Percentiles rank a stretch among this genome's conserved stretches.
Conservation (phyloP, 2,329 filamentous ascomycete species). For the Alternaria arbusti region DNA sequence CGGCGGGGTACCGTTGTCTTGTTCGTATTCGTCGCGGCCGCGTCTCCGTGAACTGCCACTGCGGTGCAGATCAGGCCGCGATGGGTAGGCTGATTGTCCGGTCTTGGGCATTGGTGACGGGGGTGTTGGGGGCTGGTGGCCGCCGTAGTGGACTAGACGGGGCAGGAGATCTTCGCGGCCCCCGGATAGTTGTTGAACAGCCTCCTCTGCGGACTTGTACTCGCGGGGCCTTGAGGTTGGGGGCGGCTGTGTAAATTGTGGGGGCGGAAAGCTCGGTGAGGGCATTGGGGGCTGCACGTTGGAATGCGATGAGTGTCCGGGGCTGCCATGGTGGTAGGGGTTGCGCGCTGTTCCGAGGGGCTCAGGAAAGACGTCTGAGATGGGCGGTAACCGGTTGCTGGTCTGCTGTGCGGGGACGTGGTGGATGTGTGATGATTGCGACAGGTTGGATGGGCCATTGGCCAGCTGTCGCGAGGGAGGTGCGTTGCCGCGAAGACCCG, state of each 20-base stretch:
- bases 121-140: slow-evolving; percentile 90
- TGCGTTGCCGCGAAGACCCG: slow-evolving; percentile 71
- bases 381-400: slow-evolving; percentile 88
- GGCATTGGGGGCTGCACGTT: slow-evolving; percentile 72
- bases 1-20: slow-evolving; percentile 83
- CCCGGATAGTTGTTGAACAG: slow-evolving; percentile 85
- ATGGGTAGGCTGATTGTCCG: slow-evolving; percentile 37
- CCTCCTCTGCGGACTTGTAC: slow-evolving; percentile 95
- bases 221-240: slow-evolving; percentile 72
- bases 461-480: slow-evolving; percentile 77
- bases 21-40: slow-evolving; percentile 86
- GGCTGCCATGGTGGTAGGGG: slow-evolving; percentile 68
- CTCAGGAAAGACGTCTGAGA: slow-evolving; percentile 92
- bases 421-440: slow-evolving; percentile 87
- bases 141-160: slow-evolving; percentile 93
- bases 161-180: slow-evolving; percentile 92
- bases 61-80: slow-evolving; percentile 46
- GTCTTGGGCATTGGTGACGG: slow-evolving; percentile 72
- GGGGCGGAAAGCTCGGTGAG: slow-evolving; percentile 75
- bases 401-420: slow-evolving; percentile 88
- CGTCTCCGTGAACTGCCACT: slow-evolving; percentile 74
- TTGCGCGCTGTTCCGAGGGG: slow-evolving; percentile 61
- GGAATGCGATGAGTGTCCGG: slow-evolving; percentile 67
- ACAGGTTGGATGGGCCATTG: slow-evolving; percentile 82
- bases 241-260: slow-evolving; percentile 56